phyloP scores from a whole-genome alignment of 345 rosid species.

The Eucalyptus erythrocorys region DNA sequence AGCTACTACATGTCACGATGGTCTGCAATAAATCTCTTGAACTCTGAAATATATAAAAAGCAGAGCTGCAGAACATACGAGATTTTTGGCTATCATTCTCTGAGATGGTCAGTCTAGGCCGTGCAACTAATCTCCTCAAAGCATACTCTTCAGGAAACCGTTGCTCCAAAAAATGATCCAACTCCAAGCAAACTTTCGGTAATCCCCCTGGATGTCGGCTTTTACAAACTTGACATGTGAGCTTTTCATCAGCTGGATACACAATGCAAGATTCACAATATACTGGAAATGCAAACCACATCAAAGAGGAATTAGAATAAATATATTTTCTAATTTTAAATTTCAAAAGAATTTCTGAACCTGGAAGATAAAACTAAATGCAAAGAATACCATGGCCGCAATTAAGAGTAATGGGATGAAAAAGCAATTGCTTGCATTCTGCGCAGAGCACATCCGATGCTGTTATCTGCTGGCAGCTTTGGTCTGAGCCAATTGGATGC shows the following conservation, averaged over 20 bases:
- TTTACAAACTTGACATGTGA: conserved; percentile 56
- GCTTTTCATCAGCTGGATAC: conserved; percentile 15
- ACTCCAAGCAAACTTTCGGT: conserved; percentile 61
- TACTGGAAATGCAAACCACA: conserved; percentile 22
- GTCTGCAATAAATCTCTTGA: not conserved
- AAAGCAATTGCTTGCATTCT: conserved; percentile 56
- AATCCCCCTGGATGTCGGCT: conserved; percentile 42
- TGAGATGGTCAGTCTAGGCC: conserved; percentile 2
- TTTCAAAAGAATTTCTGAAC: not conserved
- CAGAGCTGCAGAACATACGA: not conserved
- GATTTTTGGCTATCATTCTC: conserved; percentile 8
- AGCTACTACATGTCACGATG: not conserved
- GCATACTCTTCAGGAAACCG: conserved; percentile 50
- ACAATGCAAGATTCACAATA: conserved; percentile 59
- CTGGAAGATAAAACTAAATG: not conserved
- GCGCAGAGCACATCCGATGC: conserved; percentile 43
- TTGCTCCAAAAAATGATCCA: conserved; percentile 51
- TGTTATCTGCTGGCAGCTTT: conserved; percentile 16
- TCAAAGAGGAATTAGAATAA: not conserved
- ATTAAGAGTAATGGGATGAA: conserved; percentile 57
- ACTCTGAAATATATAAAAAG: not conserved
- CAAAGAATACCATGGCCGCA: conserved; percentile 74
- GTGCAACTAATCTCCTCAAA: conserved; percentile 27
- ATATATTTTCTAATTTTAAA: not conserved
- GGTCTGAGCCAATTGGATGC: not conserved